phyloP scores from a whole-genome alignment of 1,284 basidiomycete genomes.

The Apiotrichum gamsii region DNA sequence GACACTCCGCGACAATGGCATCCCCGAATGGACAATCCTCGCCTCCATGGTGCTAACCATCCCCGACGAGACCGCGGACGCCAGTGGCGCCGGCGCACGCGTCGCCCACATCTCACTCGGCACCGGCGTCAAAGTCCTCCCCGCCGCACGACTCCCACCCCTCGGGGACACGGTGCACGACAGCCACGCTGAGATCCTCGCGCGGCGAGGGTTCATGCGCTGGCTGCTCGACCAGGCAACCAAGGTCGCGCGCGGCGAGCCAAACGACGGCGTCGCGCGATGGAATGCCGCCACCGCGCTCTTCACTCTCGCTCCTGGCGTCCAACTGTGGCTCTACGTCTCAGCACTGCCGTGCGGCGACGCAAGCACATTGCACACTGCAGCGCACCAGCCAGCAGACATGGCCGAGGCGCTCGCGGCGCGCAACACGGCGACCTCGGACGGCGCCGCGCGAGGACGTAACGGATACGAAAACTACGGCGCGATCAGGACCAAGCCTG shows the following conservation, averaged over 20 bases:
- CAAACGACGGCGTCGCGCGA: conserved; percentile 6
- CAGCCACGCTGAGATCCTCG: conserved; percentile 82
- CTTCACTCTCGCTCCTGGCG: conserved; percentile 54
- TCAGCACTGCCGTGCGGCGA: conserved; percentile 85
- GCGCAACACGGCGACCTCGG: conserved; percentile 15
- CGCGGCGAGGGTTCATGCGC: conserved; percentile 67
- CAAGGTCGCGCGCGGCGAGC: conserved; percentile 30
- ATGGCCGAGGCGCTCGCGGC: conserved; percentile 54
- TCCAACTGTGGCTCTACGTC: conserved; percentile 66
- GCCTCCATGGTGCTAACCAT: conserved; percentile 33
- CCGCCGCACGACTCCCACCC: conserved; percentile 57
- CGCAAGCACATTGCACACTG: conserved; percentile 72
- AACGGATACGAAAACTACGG: conserved; percentile 67
- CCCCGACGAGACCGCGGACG: background rate
- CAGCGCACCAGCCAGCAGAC: conserved; percentile 60
- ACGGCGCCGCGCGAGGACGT: conserved; percentile 60
- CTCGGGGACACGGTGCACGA: conserved; percentile 82
- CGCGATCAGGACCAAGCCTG: conserved; percentile 81
- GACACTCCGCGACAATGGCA: conserved; percentile 34
- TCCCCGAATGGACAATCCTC: conserved; percentile 48
- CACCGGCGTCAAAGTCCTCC: conserved; percentile 82
- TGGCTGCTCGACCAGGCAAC: conserved; percentile 70
- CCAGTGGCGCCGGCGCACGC: background rate
- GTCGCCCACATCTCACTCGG: conserved; percentile 62
- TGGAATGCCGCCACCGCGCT: conserved; percentile 18